These are phyloP conservation scores for Eucalyptus curtisii DNA, from an alignment of 345 rosid genomes.

Conservation along the genomic window DNA sequence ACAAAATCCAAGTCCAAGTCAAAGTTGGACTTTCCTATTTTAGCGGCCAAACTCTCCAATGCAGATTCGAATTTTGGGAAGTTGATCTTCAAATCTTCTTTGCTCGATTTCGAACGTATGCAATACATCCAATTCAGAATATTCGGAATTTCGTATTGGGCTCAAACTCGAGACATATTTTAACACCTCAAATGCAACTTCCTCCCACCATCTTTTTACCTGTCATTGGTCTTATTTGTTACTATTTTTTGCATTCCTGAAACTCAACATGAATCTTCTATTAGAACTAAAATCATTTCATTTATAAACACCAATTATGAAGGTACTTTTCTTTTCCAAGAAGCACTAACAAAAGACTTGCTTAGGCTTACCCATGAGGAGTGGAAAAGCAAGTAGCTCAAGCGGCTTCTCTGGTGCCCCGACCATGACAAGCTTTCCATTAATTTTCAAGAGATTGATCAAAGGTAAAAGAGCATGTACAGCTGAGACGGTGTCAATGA, in stretches of 20 bases:
- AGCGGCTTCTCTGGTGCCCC: conserved; percentile 30
- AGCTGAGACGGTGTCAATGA: not conserved
- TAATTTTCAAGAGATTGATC: conserved; percentile 23
- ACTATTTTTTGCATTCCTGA: not conserved
- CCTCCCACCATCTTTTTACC: conserved; percentile 10
- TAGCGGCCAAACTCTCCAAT: too few relatives aligned
- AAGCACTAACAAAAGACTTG: not conserved
- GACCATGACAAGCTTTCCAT: conserved; percentile 37
- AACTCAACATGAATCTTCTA: not conserved
- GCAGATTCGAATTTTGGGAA: too few relatives aligned
- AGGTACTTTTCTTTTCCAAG: not conserved
- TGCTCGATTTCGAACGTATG: too few relatives aligned
- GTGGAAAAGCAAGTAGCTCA: conserved; percentile 16
- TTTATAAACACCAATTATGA: not conserved
- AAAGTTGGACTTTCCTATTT: too few relatives aligned
- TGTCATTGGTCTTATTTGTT: not conserved
- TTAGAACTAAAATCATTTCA: not conserved
- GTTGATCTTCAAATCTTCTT: too few relatives aligned
- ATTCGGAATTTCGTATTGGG: too few relatives aligned
- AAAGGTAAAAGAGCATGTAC: conserved; percentile 24
- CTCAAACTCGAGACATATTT: too few relatives aligned
- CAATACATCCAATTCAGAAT: too few relatives aligned
- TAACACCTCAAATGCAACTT: not conserved
- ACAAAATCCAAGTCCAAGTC: too few relatives aligned
- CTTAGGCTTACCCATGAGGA: conserved; percentile 9